Evolutionary conservation across 2,329 filamentous ascomycete genomes (phyloP).

Genomic region (Clonostachys rhizophaga): DNA sequence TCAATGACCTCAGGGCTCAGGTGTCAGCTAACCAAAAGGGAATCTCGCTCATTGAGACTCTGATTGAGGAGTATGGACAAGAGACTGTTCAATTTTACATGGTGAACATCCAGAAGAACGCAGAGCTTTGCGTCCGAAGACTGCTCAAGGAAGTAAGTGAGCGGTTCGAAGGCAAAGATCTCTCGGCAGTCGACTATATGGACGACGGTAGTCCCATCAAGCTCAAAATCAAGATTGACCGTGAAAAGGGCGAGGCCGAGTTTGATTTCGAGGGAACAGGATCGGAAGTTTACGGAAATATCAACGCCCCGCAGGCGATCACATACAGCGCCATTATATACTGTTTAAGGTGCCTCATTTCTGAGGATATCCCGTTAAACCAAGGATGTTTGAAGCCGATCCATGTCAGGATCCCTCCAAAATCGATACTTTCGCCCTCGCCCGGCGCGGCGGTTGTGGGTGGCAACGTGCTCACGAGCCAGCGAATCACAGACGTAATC

Average conservation of each 20-base stretch:
- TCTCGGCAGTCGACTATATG: slow-evolving; percentile 75
- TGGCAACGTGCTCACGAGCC: slow-evolving; percentile 61
- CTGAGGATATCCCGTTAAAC: slow-evolving; percentile 77
- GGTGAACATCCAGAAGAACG: slow-evolving; percentile 75
- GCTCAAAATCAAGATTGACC: slow-evolving; percentile 70
- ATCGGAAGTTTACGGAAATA: slow-evolving; percentile 74
- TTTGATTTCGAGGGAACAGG: slow-evolving; percentile 82
- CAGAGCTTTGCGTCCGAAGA: slow-evolving; percentile 68
- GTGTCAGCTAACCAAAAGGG: slow-evolving; percentile 83
- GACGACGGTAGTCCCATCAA: slow-evolving; percentile 77
- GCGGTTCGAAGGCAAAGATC: slow-evolving; percentile 64
- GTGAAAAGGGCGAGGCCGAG: slow-evolving; percentile 68
- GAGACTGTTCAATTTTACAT: slow-evolving; percentile 81
- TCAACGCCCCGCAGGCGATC: slow-evolving; percentile 77
- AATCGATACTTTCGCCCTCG: slow-evolving; percentile 70
- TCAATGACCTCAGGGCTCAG: slow-evolving; percentile 80
- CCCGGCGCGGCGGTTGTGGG: slow-evolving; percentile 77
- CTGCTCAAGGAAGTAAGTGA: slow-evolving; percentile 68
- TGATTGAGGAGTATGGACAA: slow-evolving; percentile 76
- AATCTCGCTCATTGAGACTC: slow-evolving; percentile 70
- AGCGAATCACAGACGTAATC: slow-evolving; percentile 38
- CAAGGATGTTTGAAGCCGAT: slow-evolving; percentile 78
- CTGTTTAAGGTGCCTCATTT: slow-evolving; percentile 74
- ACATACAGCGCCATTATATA: slow-evolving; percentile 87
- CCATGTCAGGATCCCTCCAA: slow-evolving; percentile 66